Percentiles rank a stretch among this genome's conserved stretches.
phyloP scores from a whole-genome alignment of 768 basidiomycete genomes.

The Boletus edulis region DNA sequence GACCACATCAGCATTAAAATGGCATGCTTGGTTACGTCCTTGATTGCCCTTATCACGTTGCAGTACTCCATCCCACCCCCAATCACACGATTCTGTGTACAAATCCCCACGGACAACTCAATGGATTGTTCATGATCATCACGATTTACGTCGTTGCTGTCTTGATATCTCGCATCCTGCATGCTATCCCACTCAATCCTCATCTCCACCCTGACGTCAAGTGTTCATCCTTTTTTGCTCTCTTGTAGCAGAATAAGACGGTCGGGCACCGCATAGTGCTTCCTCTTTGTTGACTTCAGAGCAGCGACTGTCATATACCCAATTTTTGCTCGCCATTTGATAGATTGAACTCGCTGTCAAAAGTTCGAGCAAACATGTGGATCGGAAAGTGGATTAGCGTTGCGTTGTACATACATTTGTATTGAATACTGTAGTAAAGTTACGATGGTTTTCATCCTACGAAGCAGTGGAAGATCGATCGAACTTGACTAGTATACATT shows the following conservation, averaged over 20 bases:
- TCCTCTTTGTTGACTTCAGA: neutral
- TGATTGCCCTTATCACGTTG: neutral
- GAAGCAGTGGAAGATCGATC: no score
- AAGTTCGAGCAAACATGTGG: neutral
- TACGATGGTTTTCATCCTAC: no score
- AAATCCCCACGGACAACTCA: slow-evolving; percentile 5
- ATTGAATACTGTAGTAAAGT: neutral
- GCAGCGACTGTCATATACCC: slow-evolving; percentile 18
- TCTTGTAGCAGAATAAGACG: slow-evolving; percentile 8
- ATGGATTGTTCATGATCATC: slow-evolving; percentile 12
- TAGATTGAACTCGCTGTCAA: slow-evolving; percentile 2
- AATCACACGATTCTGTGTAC: slow-evolving; percentile 1
- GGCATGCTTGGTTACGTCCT: neutral
- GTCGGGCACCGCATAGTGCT: slow-evolving; percentile 5
- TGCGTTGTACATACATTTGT: neutral
- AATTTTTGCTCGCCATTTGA: slow-evolving; percentile 2
- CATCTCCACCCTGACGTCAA: neutral
- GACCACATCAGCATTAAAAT: slow-evolving; percentile 12
- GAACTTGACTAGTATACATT: neutral
- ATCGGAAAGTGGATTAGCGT: neutral
- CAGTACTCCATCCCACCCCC: neutral
- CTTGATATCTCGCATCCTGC: slow-evolving; percentile 24
- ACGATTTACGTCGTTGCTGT: slow-evolving; percentile 28
- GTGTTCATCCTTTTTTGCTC: slow-evolving; percentile 4
- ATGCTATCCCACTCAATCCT: slow-evolving; percentile 17